A percentile compares a stretch with the other conserved stretches of the same genome.
These are phyloP conservation scores for Cryptosporidium sp. DNA, from an alignment of 169 alveolate species.

Conservation along the genomic window DNA sequence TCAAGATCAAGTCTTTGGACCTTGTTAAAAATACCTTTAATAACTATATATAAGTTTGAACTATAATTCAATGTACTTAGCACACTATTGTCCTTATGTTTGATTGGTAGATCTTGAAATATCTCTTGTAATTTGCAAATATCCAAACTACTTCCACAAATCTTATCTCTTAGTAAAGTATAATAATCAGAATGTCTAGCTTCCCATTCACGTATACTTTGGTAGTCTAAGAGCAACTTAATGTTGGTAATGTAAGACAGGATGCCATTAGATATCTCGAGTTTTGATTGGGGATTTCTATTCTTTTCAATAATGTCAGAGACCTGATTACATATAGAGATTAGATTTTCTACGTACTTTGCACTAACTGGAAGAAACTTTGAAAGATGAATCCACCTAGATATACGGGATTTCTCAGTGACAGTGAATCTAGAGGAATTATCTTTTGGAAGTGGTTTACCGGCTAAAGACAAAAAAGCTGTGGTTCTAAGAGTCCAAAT, in stretches of 20 bases:
- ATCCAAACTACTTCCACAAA: background rate
- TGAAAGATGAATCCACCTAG: constrained; percentile 33
- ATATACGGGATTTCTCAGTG: background rate
- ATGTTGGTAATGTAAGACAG: background rate
- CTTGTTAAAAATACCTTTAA: background rate
- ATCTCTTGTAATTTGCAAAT: background rate
- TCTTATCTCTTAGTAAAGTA: background rate
- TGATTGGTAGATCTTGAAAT: background rate
- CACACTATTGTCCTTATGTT: background rate
- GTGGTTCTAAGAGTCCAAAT: constrained; percentile 70
- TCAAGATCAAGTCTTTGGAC: constrained; percentile 14
- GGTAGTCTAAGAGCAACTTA: background rate
- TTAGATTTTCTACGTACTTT: constrained; percentile 9
- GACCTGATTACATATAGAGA: background rate
- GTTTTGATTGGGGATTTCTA: background rate
- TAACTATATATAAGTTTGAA: background rate
- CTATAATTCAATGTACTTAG: background rate
- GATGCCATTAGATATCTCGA: background rate
- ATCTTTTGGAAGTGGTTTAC: background rate
- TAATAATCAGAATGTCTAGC: background rate
- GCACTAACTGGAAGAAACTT: constrained; percentile 8
- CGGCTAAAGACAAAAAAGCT: constrained; percentile 37
- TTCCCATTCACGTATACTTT: constrained; percentile 26
- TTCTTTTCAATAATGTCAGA: background rate
- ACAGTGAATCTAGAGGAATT: background rate